Percentiles rank a stretch among this genome's conserved stretches.
These are phyloP conservation scores for Leccinellum luteum DNA, from an alignment of 768 basidiomycete genomes.

Conservation along the genomic window DNA sequence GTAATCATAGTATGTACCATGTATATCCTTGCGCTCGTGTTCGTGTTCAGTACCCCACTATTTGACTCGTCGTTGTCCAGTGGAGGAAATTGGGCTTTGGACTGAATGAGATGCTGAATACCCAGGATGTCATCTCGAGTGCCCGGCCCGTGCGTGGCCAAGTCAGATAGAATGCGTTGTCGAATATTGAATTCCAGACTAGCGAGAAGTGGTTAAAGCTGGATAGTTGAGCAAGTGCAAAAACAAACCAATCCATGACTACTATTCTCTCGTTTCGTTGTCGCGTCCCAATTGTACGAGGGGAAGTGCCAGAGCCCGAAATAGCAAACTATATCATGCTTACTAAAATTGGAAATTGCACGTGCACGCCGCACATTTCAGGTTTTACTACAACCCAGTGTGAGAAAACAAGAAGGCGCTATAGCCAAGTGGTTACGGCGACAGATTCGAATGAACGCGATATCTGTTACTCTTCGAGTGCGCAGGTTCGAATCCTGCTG, in stretches of 20 bases:
- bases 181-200: slow-evolving; percentile 80
- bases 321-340: not conserved
- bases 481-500: slow-evolving; percentile 43
- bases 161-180: slow-evolving; percentile 71
- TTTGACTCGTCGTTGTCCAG: slow-evolving; percentile 11
- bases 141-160: slow-evolving; percentile 56
- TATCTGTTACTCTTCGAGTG: slow-evolving; percentile 40
- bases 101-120: slow-evolving; percentile 57
- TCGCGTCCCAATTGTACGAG: too few relatives aligned
- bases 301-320: not conserved
- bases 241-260: slow-evolving; percentile 50
- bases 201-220: not conserved
- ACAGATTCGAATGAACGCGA: slow-evolving; percentile 55
- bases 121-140: slow-evolving; percentile 44
- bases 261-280: too few relatives aligned
- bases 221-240: not conserved
- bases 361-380: not conserved
- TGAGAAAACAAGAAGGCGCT: slow-evolving; percentile 32
- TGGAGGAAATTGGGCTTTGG: slow-evolving; percentile 52
- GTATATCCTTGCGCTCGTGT: slow-evolving; percentile 35
- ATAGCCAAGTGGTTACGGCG: slow-evolving; percentile 81
- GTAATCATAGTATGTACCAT: slow-evolving; percentile 48
- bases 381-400: not conserved
- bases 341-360: slow-evolving; percentile 7
- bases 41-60: slow-evolving; percentile 21